Evolutionary conservation across 208 protist genomes (phyloP).

Genomic region (Naegleria lovaniensis): DNA sequence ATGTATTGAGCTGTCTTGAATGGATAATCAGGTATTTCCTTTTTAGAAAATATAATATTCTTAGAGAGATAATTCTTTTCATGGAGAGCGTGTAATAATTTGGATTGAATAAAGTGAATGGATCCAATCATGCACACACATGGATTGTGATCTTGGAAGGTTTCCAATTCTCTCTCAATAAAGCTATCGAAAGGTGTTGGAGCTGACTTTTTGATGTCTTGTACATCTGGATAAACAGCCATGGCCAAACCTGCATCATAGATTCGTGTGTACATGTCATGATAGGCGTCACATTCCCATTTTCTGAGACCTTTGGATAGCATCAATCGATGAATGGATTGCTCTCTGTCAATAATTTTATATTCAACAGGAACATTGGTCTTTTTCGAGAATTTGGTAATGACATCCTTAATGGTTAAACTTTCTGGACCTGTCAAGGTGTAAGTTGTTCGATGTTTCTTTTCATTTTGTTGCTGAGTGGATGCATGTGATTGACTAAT

Average conservation of each 20-base stretch:
- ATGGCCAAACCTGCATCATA: neutral
- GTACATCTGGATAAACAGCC: neutral
- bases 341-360: neutral
- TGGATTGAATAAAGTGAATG: slow-evolving; percentile 9
- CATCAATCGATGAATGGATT: neutral
- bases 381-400: neutral
- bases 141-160: neutral
- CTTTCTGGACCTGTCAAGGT: neutral
- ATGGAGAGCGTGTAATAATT: neutral
- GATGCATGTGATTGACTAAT: neutral
- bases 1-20: slow-evolving; percentile 5
- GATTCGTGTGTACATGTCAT: neutral
- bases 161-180: neutral
- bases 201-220: neutral
- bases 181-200: neutral
- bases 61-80: neutral
- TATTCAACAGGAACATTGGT: neutral
- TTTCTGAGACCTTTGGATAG: neutral
- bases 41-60: neutral
- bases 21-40: slow-evolving; percentile 5
- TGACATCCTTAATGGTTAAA: neutral
- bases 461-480: neutral
- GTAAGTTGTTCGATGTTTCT: neutral
- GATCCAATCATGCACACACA: neutral
- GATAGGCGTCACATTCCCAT: neutral